Percentiles rank a stretch among this genome's conserved stretches.
Evolutionary conservation across 1,284 basidiomycete genomes (phyloP).

Genomic region (Termitomyces sp.): DNA sequence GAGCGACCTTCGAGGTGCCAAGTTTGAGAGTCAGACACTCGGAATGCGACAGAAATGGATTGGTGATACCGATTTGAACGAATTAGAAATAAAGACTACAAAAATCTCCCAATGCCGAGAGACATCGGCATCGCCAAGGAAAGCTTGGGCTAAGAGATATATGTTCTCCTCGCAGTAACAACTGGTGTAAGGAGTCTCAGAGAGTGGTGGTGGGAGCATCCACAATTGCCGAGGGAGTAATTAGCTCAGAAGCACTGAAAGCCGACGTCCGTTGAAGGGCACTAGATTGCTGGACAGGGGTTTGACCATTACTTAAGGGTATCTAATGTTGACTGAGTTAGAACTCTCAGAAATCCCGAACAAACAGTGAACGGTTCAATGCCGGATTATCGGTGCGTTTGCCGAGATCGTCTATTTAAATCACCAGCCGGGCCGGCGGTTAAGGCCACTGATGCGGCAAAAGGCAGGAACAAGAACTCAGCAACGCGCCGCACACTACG

Average conservation of each 20-base stretch:
- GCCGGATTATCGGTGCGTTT: not conserved
- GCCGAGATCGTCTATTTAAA: not conserved
- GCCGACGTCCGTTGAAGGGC: too few relatives aligned
- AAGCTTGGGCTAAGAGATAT: slow-evolving; percentile 48
- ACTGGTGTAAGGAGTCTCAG: slow-evolving; percentile 25
- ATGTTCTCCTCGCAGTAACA: slow-evolving; percentile 69
- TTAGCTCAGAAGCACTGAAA: not conserved
- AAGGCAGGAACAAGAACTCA: not conserved
- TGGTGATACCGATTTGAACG: slow-evolving; percentile 41
- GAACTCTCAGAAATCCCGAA: not conserved
- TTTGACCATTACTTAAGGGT: not conserved
- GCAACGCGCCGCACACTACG: too few relatives aligned
- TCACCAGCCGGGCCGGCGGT: not conserved
- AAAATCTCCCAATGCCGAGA: slow-evolving; percentile 42
- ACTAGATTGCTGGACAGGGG: not conserved
- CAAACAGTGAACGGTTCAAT: not conserved
- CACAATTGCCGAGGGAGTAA: not conserved
- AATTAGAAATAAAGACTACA: slow-evolving; percentile 66
- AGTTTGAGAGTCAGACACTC: not conserved
- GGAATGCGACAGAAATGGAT: not conserved
- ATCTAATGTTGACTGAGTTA: not conserved
- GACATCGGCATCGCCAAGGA: slow-evolving; percentile 29
- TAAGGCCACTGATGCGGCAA: not conserved
- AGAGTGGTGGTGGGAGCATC: slow-evolving; percentile 1
- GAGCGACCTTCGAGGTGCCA: slow-evolving; percentile 47